A percentile compares a stretch with the other conserved stretches of the same genome.
Conservation (phyloP, 257 asterid species). For the Lithospermum erythrorhizon region DNA sequence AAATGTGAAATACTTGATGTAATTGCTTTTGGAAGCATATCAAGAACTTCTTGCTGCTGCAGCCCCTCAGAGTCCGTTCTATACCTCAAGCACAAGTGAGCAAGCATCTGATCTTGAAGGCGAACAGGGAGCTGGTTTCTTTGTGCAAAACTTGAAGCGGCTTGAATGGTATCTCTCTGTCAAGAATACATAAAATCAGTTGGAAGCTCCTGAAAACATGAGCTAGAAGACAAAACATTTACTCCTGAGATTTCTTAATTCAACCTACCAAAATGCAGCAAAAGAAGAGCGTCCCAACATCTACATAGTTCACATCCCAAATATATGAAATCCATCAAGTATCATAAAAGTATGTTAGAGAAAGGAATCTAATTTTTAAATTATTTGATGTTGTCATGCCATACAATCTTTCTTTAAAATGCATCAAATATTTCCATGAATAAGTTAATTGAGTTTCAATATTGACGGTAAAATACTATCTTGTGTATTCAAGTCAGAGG, state of each 20-base stretch:
- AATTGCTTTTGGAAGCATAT: constrained; percentile 75
- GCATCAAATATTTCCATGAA: not conserved
- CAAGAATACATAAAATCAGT: not conserved
- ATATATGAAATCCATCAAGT: not conserved
- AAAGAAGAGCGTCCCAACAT: not conserved
- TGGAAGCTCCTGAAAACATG: not conserved
- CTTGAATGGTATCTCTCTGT: constrained; percentile 61
- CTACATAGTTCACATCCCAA: not conserved
- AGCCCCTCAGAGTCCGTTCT: constrained; percentile 84
- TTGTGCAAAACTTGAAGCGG: constrained; percentile 67
- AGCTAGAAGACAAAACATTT: not conserved
- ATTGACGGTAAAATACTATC: not conserved
- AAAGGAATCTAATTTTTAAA: not conserved
- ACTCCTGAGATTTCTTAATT: not conserved
- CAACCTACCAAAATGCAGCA: not conserved
- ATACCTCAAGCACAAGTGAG: constrained; percentile 64
- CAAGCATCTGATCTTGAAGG: constrained; percentile 71
- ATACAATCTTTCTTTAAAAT: not conserved
- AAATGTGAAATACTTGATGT: constrained; percentile 54
- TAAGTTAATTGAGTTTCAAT: not conserved
- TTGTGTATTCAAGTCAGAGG: too few relatives aligned
- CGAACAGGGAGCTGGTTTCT: constrained; percentile 61
- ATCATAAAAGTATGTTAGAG: not conserved
- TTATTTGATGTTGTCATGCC: not conserved
- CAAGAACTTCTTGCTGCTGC: constrained; percentile 72